Base-by-base conservation (phyloP, 1,284 basidiomycete species). In the Ceratobasidium theobromae region DNA sequence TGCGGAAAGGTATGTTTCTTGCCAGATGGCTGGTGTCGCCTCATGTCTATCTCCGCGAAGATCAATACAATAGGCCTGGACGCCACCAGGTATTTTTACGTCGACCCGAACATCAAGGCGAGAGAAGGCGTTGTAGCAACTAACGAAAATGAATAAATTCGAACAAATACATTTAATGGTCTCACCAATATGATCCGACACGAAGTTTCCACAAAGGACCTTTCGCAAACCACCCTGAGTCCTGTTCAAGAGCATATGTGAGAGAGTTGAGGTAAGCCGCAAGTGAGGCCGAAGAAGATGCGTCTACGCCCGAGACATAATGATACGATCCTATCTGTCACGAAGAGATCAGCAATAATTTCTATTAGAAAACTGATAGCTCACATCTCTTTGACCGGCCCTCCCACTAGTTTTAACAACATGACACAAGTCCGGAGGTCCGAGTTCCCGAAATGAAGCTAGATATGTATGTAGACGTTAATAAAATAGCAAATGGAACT, bases 221-320 rank as follows among this genome's bases (percentile, higher is more conserved):
- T 73, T 93, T 92, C 30, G 91, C 88, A 75, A 98, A 97, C 95
- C 97, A 99, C 8, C 92, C 89, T 14, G 88, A 85, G 65, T 84
- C 87, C 70, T 96, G 93, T 73, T 98, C 96, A 69, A 99, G 88
- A 40, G 92, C 87, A 75, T 98, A 98, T 3, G 93, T 96, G 33
- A 99, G 82, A 14, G 93, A 96, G 80, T 99, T 99, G 77, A 99
- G 91, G 78, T 99, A 99, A 3, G 96, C 96, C 8, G 96, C 97
- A 11, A 99, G 84, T 0, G 95, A 97, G 1, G 96, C 97, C 11
- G 95, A 98, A 1, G 95, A 97, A 9, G 94, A 97, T 0, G 96
- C 94, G 76, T 99, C 96, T 53, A 98, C 93, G 28, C 96, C 96
- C 0, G 96, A 98, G 66, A 98, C 85, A 74, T 90, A 95, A 78